These are phyloP conservation scores for Penicillium olsonii DNA, from an alignment of 2,329 filamentous ascomycete species.

Conservation along the genomic window DNA sequence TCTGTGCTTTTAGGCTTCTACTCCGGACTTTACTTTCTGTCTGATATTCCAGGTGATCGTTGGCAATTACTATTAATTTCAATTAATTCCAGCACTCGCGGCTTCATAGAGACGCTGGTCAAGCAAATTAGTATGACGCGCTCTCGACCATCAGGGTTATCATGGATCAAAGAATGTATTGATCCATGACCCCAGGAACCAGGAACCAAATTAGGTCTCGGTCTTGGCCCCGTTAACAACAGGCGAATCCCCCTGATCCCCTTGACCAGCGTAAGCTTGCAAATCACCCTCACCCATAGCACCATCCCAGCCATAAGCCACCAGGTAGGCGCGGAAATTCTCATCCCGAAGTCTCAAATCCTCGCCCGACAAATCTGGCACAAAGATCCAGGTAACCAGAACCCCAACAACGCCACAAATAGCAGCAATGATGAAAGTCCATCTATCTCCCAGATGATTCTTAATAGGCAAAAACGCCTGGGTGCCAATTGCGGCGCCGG, in stretches of 20 bases:
- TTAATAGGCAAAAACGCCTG: slow-evolving; percentile 54
- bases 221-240: background rate
- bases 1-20: slow-evolving; percentile 10
- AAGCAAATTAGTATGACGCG: too few relatives aligned
- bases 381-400: slow-evolving; percentile 51
- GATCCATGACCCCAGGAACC: background rate
- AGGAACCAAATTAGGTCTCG: background rate
- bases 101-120: too few relatives aligned
- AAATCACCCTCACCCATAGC: slow-evolving; percentile 48
- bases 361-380: slow-evolving; percentile 49
- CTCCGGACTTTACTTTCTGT: too few relatives aligned
- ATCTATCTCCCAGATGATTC: slow-evolving; percentile 48
- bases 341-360: slow-evolving; percentile 49
- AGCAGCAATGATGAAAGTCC: slow-evolving; percentile 56
- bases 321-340: slow-evolving; percentile 47
- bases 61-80: too few relatives aligned
- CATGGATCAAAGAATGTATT: background rate
- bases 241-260: slow-evolving; percentile 24
- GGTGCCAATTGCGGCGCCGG: slow-evolving; percentile 54
- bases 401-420: slow-evolving; percentile 53
- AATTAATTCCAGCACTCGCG: too few relatives aligned
- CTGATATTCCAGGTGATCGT: too few relatives aligned
- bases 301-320: slow-evolving; percentile 50
- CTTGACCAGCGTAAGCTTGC: slow-evolving; percentile 34
- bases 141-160: too few relatives aligned